These are phyloP conservation scores for Pichia membranifaciens DNA, from an alignment of 805 yeast genomes.

Conservation along the genomic window DNA sequence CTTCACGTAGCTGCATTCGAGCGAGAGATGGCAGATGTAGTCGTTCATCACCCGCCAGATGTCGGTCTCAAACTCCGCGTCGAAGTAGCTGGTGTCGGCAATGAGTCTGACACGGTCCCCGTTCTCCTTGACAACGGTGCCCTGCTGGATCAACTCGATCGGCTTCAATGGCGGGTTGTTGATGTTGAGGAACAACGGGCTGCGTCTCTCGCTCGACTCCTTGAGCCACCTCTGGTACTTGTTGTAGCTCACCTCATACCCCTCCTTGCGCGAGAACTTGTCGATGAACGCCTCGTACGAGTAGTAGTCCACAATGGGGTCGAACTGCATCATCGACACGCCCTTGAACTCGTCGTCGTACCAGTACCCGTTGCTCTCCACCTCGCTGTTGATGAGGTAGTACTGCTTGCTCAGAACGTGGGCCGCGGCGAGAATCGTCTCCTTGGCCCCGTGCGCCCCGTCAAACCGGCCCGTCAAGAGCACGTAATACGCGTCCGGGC, in stretches of 20 bases:
- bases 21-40: constrained; percentile 26
- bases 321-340: constrained; percentile 49
- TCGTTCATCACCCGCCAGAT: constrained; percentile 31
- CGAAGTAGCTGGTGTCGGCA: constrained; percentile 20
- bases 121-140: constrained; percentile 27
- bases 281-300: constrained; percentile 21
- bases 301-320: constrained; percentile 40
- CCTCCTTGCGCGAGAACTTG: constrained; percentile 16
- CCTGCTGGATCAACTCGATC: constrained; percentile 26
- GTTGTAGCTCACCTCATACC: constrained; percentile 11
- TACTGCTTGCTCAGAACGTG: constrained; percentile 35
- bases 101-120: constrained; percentile 29
- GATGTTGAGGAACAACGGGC: constrained; percentile 26
- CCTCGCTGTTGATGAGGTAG: constrained; percentile 42
- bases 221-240: constrained; percentile 19
- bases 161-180: constrained; percentile 31
- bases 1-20: constrained; percentile 25
- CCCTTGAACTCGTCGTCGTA: constrained; percentile 34
- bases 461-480: constrained; percentile 31
- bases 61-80: constrained; percentile 20
- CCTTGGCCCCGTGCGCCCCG: constrained; percentile 43
- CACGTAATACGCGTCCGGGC: constrained; percentile 37
- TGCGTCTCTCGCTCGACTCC: constrained; percentile 23
- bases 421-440: constrained; percentile 48
- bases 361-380: constrained; percentile 46